Evolutionary conservation across 768 basidiomycete genomes (phyloP), one percentile per base, ranked within the genome.

Genomic region (Dentipellis sp.): DNA sequence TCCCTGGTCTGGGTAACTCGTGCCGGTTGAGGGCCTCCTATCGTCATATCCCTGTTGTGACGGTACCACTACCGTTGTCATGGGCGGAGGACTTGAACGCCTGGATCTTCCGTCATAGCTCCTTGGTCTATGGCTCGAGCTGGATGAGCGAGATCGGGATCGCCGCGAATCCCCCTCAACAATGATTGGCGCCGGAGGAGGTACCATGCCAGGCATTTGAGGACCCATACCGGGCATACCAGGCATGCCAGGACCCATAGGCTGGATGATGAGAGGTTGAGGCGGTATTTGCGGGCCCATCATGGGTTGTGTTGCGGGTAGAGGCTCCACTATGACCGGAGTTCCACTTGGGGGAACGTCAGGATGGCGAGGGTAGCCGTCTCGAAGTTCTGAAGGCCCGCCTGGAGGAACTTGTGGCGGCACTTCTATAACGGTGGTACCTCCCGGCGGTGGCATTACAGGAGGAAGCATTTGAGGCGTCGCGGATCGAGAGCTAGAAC

Each of bases 101-200:
- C 29, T 29, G 6, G 29, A 29, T 6, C 29, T 6, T 29, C 29
- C 6, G 29, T 29, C 29, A 6, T 3, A 29, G 29, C 29, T 29
- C 29, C 3, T 3, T 29, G 29, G 6, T 6, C 29, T 29, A 29
- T 6, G 29, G 6, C 29, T 6, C 3, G 29, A 29, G 6, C 29
- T 29, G 29, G 29, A 3, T 6, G 29, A 29, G 29, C 29, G 29
- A 29, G 29, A 29, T 29, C 29, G 29, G 6, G 29, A 29, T 29
- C 3, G 29, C 29, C 29, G 29, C 29, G 29, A 29, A 29, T 6
- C 29, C 29, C 29, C 29, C 29, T 29, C 29, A 6, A 29, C 6
- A 29, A 29, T 29, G 6, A 29, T 29, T 1, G 58, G 57, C 1
- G n/a, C 22, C 45, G 58, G 58, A 34, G 53, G 56, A 4, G 56